Conservation (phyloP, 257 asterid genomes). For the Asclepias syriaca region DNA sequence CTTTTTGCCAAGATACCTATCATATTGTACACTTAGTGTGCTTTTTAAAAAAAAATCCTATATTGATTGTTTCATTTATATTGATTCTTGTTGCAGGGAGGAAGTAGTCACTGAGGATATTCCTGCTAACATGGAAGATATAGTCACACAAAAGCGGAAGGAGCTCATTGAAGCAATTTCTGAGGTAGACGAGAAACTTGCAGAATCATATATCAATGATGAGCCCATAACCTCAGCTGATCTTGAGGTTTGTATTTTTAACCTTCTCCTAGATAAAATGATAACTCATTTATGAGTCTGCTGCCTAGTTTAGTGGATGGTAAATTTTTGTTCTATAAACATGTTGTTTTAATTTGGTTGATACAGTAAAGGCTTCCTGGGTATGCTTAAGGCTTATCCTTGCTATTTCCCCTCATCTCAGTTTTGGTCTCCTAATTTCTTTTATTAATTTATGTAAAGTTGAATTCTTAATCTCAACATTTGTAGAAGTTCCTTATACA, state of each 20-base stretch:
- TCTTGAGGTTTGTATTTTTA: constrained; percentile 59
- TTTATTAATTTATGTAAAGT: too few species aligned
- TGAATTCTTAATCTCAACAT: too few species aligned
- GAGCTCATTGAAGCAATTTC: constrained; percentile 86
- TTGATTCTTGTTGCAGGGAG: constrained; percentile 51
- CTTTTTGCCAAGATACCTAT: constrained; percentile 18
- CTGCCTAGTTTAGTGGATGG: constrained; percentile 1
- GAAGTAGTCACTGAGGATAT: constrained; percentile 62
- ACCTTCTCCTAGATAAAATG: neutral
- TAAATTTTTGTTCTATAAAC: neutral
- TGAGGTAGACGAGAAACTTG: constrained; percentile 95
- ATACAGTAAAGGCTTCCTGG: neutral
- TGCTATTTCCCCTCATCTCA: neutral
- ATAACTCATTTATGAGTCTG: neutral
- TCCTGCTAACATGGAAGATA: constrained; percentile 65
- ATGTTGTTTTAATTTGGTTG: constrained; percentile 2
- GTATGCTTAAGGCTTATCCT: neutral
- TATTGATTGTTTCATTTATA: constrained; percentile 6
- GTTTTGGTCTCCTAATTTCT: neutral
- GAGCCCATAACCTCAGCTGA: constrained; percentile 78
- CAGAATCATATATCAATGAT: constrained; percentile 82
- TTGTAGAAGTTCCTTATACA: too few species aligned
- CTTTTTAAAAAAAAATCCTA: constrained; percentile 1
- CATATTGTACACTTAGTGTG: constrained; percentile 10
- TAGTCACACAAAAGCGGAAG: constrained; percentile 76